Conservation (phyloP, 441 rosid species). For the Gossypium aridum region DNA sequence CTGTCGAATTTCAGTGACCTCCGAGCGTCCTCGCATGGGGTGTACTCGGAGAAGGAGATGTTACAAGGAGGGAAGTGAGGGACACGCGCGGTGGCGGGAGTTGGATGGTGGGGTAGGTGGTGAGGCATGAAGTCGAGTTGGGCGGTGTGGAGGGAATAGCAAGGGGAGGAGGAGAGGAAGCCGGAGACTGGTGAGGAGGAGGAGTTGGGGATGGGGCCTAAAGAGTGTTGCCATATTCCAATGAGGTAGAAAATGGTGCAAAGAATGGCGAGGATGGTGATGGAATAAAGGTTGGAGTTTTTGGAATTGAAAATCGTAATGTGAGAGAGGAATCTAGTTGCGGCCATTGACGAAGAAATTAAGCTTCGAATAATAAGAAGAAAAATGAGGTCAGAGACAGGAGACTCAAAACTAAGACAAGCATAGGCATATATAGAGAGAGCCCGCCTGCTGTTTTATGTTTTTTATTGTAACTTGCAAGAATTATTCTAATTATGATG, state of each 20-base stretch:
- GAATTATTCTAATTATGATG: too few relatives aligned
- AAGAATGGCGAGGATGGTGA: conserved; percentile 22
- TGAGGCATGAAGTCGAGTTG: conserved; percentile 32
- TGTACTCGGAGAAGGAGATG: conserved; percentile 47
- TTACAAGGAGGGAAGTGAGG: conserved; percentile 34
- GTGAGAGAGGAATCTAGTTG: not conserved
- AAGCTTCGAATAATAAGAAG: too few relatives aligned
- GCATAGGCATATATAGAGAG: too few relatives aligned
- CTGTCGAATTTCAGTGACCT: conserved; percentile 55
- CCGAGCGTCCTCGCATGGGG: conserved; percentile 54
- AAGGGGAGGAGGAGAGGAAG: not conserved
- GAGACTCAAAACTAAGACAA: too few relatives aligned
- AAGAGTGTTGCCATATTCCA: conserved; percentile 40
- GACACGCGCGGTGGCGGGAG: conserved; percentile 12
- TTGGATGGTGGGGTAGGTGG: conserved; percentile 18
- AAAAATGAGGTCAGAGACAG: too few relatives aligned
- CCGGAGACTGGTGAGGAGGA: not conserved
- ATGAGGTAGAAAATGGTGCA: conserved; percentile 37
- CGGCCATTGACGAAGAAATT: conserved; percentile 20
- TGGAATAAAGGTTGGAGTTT: conserved; percentile 27
- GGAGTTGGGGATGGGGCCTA: conserved; percentile 12
- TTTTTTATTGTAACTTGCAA: too few relatives aligned
- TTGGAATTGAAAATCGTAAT: conserved; percentile 24
- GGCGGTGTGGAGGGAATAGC: not conserved
- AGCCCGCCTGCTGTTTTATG: too few relatives aligned